Evolutionary conservation across 208 protist species (phyloP).

Genomic region (Trichomonas gallinae): DNA sequence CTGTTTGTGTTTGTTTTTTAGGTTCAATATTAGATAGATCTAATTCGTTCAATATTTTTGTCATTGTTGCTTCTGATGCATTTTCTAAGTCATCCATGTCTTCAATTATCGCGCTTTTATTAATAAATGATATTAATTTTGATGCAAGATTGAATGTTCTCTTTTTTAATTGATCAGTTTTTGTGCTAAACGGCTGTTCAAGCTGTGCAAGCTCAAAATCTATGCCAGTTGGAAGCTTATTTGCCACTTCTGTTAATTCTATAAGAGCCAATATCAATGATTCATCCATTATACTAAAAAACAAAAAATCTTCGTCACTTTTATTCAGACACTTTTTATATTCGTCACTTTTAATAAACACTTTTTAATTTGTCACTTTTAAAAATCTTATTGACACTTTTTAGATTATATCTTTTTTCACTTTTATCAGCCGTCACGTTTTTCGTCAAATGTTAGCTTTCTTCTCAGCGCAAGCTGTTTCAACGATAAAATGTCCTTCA

Average conservation of each 20-base stretch:
- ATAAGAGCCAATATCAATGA: background rate
- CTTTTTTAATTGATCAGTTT: background rate
- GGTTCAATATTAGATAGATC: background rate
- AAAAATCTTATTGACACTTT: no score
- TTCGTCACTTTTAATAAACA: no score
- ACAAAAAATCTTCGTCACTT: no score
- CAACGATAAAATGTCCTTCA: background rate
- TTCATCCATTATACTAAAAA: background rate
- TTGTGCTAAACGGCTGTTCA: background rate
- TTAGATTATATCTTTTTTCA: no score
- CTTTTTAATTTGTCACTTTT: no score
- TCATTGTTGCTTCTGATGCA: background rate
- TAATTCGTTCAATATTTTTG: background rate
- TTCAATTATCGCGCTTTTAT: background rate
- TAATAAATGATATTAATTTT: background rate
- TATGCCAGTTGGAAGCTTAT: background rate
- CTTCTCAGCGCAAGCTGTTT: background rate
- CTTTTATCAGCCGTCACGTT: no score
- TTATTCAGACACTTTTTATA: no score
- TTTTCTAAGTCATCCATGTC: background rate
- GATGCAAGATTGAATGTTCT: background rate
- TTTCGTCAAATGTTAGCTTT: background rate
- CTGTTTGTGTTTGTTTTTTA: background rate
- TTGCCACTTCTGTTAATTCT: background rate
- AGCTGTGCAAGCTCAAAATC: background rate